Percentiles rank a stretch among this genome's conserved stretches.
phyloP scores from a whole-genome alignment of 306 rosid species.

The Lathyrus oleraceus region DNA sequence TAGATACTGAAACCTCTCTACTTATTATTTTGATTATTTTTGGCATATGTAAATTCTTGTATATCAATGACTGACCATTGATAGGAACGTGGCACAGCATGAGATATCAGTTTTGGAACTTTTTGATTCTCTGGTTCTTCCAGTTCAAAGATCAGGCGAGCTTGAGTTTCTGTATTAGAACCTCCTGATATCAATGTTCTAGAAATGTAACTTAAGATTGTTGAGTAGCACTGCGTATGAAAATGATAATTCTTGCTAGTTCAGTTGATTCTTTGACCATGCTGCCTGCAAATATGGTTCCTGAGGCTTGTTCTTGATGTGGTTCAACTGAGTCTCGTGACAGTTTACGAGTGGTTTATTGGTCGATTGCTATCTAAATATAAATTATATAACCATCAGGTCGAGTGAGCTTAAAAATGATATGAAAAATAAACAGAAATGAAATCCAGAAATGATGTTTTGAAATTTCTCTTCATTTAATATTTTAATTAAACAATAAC shows the following conservation, averaged over 20 bases:
- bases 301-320: neutral
- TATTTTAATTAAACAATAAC: too few relatives aligned
- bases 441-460: too few relatives aligned
- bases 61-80: slow-evolving; percentile 15
- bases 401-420: slow-evolving; percentile 5
- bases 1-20: slow-evolving; percentile 21
- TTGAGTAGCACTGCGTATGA: slow-evolving; percentile 3
- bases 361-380: neutral
- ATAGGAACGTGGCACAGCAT: slow-evolving; percentile 5
- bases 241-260: slow-evolving; percentile 4
- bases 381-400: neutral
- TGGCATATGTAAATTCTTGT: slow-evolving; percentile 36
- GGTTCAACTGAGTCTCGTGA: neutral
- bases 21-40: slow-evolving; percentile 6
- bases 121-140: slow-evolving; percentile 4
- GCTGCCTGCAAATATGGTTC: neutral
- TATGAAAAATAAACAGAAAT: neutral
- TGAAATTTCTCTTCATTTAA: too few relatives aligned
- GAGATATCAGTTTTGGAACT: slow-evolving; percentile 22
- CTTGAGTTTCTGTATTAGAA: slow-evolving; percentile 11
- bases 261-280: neutral
- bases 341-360: neutral
- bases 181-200: neutral
- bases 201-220: neutral
- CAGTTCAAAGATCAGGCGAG: neutral